phyloP scores from a whole-genome alignment of 352 stramenopile species.

The Phytophthora podocarpi region DNA sequence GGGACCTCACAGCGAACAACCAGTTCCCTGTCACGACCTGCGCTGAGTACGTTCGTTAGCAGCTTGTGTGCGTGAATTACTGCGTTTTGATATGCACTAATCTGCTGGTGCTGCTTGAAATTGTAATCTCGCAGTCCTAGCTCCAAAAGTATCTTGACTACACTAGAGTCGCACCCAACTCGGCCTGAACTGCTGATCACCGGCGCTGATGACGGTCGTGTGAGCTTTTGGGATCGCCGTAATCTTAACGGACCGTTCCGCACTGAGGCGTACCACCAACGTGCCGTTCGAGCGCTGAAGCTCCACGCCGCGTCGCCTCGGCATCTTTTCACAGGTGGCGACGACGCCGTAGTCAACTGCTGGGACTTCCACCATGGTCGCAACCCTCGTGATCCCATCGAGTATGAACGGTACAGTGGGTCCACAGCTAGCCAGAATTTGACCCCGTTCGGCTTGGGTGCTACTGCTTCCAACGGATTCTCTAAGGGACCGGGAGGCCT shows the following conservation, averaged over 20 bases:
- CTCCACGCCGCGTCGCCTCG: slow-evolving; percentile 67
- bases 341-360: slow-evolving; percentile 64
- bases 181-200: slow-evolving; percentile 80
- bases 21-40: slow-evolving; percentile 57
- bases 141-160: slow-evolving; percentile 49
- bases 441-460: slow-evolving; percentile 2
- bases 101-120: background rate
- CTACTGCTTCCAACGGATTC: slow-evolving; percentile 16
- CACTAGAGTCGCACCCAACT: slow-evolving; percentile 77
- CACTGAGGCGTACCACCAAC: slow-evolving; percentile 67
- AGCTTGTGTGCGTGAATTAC: background rate
- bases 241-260: slow-evolving; percentile 70
- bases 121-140: slow-evolving; percentile 27
- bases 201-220: slow-evolving; percentile 63
- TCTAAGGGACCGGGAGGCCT: slow-evolving; percentile 28
- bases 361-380: slow-evolving; percentile 79
- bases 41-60: slow-evolving; percentile 51
- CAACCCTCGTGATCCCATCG: slow-evolving; percentile 50
- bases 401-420: slow-evolving; percentile 53
- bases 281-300: slow-evolving; percentile 67
- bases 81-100: background rate
- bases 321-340: slow-evolving; percentile 67
- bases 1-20: slow-evolving; percentile 66
- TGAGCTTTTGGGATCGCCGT: slow-evolving; percentile 80
- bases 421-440: slow-evolving; percentile 15